These are phyloP conservation scores for Gaultheria prostrata DNA, from an alignment of 148 eudicot species.

Conservation along the genomic window DNA sequence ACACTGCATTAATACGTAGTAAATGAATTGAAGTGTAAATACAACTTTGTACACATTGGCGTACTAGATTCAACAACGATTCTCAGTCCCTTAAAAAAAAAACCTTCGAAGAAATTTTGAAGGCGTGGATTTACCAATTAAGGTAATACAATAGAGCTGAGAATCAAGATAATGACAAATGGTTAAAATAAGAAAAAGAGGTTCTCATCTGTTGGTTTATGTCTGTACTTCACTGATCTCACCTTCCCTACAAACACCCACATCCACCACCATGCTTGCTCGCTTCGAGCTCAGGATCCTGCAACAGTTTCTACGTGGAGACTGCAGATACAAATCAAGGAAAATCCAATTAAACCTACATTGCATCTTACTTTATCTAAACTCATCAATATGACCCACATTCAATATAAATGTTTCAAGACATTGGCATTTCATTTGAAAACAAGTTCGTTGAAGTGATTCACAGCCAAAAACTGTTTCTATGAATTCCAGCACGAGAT, in stretches of 20 bases:
- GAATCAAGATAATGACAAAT: neutral
- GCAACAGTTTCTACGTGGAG: conserved; percentile 70
- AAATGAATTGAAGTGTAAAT: neutral
- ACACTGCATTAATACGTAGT: neutral
- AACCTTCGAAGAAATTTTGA: neutral
- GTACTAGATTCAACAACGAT: neutral
- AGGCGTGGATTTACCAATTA: neutral
- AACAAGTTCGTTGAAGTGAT: neutral
- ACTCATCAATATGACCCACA: neutral
- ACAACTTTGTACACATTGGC: conserved; percentile 10
- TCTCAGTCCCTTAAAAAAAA: neutral
- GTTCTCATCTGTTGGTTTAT: conserved; percentile 5
- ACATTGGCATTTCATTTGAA: neutral
- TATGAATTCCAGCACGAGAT: neutral
- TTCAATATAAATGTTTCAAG: neutral
- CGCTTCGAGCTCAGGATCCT: conserved; percentile 39
- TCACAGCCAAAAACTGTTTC: neutral
- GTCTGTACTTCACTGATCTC: conserved; percentile 51
- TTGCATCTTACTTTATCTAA: neutral
- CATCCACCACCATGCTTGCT: conserved; percentile 46
- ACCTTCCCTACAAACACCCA: conserved; percentile 53
- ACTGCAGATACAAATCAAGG: conserved; percentile 30
- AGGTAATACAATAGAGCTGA: neutral
- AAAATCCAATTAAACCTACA: conserved; percentile 3
- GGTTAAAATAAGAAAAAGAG: neutral